Evolutionary conservation across 192 early-diverging fungal genomes (phyloP).

Genomic region (Podila epicladia): DNA sequence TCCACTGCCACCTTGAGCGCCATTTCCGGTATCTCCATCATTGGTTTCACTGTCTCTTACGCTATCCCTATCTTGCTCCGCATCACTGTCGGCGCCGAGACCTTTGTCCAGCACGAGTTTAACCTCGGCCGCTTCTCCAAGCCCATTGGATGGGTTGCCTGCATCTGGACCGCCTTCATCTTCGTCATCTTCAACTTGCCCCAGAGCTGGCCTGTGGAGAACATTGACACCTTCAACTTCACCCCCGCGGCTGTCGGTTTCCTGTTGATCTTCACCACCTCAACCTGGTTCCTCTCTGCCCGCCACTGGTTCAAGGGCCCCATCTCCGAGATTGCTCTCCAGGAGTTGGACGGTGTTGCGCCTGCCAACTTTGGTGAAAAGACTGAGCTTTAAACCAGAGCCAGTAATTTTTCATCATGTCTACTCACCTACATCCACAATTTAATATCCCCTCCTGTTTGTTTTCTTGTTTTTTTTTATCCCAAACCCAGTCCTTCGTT

Average conservation of each 20-base stretch:
- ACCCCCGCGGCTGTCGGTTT: conserved; percentile 52
- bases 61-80: conserved; percentile 52
- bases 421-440: not conserved
- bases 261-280: conserved; percentile 45
- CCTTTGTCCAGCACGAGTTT: conserved; percentile 53
- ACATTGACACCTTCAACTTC: conserved; percentile 52
- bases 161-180: conserved; percentile 55
- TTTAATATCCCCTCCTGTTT: not conserved
- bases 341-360: conserved; percentile 27
- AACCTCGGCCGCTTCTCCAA: conserved; percentile 52
- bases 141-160: conserved; percentile 47
- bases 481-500: not conserved
- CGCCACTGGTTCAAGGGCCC: conserved; percentile 54
- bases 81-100: conserved; percentile 43
- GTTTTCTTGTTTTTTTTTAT: conserved; percentile 6
- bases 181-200: conserved; percentile 56
- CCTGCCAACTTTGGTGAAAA: conserved; percentile 9
- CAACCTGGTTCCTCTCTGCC: conserved; percentile 50
- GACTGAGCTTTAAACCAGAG: conserved; percentile 4
- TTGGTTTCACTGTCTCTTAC: conserved; percentile 52
- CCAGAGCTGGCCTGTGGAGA: conserved; percentile 44
- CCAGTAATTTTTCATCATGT: not conserved
- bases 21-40: conserved; percentile 54
- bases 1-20: conserved; percentile 51
- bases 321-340: conserved; percentile 45